A percentile compares a stretch with the other conserved stretches of the same genome.
Evolutionary conservation across 2,329 filamentous ascomycete genomes (phyloP).

Genomic region (Trichoderma hamatum): DNA sequence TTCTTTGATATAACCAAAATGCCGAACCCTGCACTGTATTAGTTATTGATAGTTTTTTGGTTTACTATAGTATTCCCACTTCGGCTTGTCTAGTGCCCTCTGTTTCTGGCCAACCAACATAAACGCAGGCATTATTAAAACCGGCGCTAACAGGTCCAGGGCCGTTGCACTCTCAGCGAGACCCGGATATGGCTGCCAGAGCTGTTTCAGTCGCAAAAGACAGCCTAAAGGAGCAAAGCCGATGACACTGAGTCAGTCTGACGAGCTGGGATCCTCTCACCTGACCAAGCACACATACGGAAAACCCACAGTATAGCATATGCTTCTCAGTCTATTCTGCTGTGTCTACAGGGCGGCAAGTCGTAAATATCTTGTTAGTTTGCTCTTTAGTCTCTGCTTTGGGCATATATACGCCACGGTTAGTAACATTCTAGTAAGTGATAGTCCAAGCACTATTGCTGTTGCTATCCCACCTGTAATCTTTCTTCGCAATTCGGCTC

Average conservation of each 20-base stretch:
- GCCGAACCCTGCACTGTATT: neutral
- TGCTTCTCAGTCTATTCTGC: neutral
- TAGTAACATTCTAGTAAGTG: neutral
- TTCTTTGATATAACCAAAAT: neutral
- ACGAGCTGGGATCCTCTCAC: neutral
- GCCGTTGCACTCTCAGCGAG: neutral
- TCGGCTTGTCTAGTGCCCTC: neutral
- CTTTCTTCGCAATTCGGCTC: neutral
- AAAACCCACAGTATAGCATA: too few relatives aligned
- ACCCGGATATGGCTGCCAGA: neutral
- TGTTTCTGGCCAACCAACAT: neutral
- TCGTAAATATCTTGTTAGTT: neutral
- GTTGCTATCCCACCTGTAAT: neutral
- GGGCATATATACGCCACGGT: neutral
- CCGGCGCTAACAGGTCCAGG: neutral
- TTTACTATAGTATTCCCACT: too few relatives aligned
- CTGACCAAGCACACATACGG: neutral
- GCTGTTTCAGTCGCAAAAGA: neutral
- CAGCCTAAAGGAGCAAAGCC: neutral
- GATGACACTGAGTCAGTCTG: neutral
- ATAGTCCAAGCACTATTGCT: neutral
- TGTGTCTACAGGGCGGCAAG: neutral
- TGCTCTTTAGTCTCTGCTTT: neutral
- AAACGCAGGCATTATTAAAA: neutral
- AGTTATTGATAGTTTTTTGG: neutral